Evolutionary conservation across 495 filamentous ascomycete genomes (phyloP).

Genomic region (Sabuloglossum arenarium): DNA sequence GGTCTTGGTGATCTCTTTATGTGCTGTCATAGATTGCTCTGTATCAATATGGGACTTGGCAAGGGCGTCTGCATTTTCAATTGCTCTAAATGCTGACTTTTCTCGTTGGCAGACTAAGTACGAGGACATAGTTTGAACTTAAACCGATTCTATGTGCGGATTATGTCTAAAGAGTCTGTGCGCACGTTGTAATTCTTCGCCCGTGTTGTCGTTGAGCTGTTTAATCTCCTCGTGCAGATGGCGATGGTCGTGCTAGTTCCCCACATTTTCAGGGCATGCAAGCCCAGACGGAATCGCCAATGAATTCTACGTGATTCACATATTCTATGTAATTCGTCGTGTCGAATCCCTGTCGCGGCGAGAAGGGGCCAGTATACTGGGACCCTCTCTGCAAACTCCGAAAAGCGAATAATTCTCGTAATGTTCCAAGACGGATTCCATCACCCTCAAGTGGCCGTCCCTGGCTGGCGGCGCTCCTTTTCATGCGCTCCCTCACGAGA

Average conservation of each 20-base stretch:
- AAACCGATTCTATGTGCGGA: background rate
- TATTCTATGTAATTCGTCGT: background rate
- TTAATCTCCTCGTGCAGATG: background rate
- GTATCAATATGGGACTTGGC: constrained; percentile 2
- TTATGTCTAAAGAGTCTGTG: background rate
- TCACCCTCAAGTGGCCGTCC: no score
- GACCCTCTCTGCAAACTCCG: background rate
- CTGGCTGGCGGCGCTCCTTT: background rate
- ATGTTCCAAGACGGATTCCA: background rate
- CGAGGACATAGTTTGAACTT: background rate
- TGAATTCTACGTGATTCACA: background rate
- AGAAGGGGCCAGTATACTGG: background rate
- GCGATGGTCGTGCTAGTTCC: background rate
- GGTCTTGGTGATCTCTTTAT: background rate
- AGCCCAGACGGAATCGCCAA: background rate
- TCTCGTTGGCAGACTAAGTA: background rate
- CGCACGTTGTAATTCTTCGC: background rate
- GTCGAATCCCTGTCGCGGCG: background rate
- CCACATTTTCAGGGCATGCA: background rate
- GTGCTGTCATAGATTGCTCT: constrained; percentile 1
- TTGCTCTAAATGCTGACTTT: background rate
- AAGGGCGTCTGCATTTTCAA: background rate
- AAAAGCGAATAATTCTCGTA: background rate
- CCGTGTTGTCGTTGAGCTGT: background rate
- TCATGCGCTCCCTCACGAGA: background rate